These are phyloP conservation scores for Purshia tridentata DNA, from an alignment of 306 rosid genomes.

Conservation along the genomic window DNA sequence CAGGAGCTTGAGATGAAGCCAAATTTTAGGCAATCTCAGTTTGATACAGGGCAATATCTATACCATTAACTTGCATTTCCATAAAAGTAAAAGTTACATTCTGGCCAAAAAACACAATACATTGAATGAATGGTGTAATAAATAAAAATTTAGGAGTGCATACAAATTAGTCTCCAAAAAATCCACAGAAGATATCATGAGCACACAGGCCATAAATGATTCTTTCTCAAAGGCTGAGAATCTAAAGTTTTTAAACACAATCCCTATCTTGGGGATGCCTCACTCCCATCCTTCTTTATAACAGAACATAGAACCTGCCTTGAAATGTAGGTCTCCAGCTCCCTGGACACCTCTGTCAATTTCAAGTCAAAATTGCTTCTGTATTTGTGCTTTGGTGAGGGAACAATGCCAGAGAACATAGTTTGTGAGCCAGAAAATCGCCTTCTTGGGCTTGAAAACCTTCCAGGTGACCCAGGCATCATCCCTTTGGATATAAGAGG, in stretches of 20 bases:
- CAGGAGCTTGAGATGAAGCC: neutral
- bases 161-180: neutral
- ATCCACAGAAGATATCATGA: neutral
- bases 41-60: neutral
- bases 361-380: constrained; percentile 84
- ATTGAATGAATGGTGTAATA: neutral
- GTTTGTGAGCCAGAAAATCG: constrained; percentile 69
- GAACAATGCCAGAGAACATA: constrained; percentile 40
- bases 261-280: constrained; percentile 59
- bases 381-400: constrained; percentile 77
- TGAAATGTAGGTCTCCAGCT: constrained; percentile 94
- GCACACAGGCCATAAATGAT: constrained; percentile 24
- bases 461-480: constrained; percentile 55
- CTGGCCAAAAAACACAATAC: no score
- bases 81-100: neutral
- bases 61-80: neutral
- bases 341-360: constrained; percentile 77
- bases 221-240: constrained; percentile 73
- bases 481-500: constrained; percentile 44
- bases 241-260: constrained; percentile 27
- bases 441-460: constrained; percentile 83
- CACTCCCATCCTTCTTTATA: constrained; percentile 67
- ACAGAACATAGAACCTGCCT: constrained; percentile 85
- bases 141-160: constrained; percentile 1
- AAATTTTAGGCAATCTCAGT: neutral